phyloP scores from a whole-genome alignment of 2,329 filamentous ascomycete genomes.

The Elsinoe fawcettii region DNA sequence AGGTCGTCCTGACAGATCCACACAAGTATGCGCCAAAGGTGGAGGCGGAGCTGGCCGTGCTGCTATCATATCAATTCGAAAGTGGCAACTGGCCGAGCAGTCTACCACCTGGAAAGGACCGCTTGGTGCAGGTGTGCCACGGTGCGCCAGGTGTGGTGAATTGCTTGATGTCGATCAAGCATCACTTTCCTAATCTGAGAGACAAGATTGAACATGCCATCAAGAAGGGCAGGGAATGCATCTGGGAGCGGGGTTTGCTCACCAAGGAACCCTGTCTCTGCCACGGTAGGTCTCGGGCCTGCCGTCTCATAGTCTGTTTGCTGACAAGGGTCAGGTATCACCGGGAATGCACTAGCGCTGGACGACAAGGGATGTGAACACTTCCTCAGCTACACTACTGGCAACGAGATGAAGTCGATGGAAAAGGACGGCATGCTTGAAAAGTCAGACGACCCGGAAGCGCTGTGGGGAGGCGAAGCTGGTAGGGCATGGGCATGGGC shows the following conservation, averaged over 20 bases:
- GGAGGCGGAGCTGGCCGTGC: conserved; percentile 43
- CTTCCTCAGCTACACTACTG: conserved; percentile 51
- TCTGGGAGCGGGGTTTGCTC: conserved; percentile 51
- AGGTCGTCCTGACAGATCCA: conserved; percentile 54
- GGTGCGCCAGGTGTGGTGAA: conserved; percentile 57
- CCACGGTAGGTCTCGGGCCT: conserved; percentile 34
- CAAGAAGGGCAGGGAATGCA: conserved; percentile 43
- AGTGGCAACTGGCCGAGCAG: conserved; percentile 58
- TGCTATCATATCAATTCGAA: conserved; percentile 53
- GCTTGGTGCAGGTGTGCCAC: conserved; percentile 59
- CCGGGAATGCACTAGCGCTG: conserved; percentile 55
- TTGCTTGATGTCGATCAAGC: conserved; percentile 49
- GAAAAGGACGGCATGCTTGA: conserved; percentile 46
- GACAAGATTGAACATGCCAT: conserved; percentile 49
- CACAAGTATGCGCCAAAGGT: conserved; percentile 48
- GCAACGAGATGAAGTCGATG: conserved; percentile 48
- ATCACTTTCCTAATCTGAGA: conserved; percentile 49
- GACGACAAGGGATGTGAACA: conserved; percentile 45
- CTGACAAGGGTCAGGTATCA: conserved; percentile 36
- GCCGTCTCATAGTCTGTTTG: background rate
- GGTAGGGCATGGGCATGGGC: conserved; percentile 40
- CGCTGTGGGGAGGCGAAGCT: conserved; percentile 40
- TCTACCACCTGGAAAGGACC: conserved; percentile 41
- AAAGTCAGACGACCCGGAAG: conserved; percentile 43
- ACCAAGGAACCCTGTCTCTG: conserved; percentile 59